Evolutionary conservation across 83 land plant species (phyloP).

Genomic region (Picea abies): DNA sequence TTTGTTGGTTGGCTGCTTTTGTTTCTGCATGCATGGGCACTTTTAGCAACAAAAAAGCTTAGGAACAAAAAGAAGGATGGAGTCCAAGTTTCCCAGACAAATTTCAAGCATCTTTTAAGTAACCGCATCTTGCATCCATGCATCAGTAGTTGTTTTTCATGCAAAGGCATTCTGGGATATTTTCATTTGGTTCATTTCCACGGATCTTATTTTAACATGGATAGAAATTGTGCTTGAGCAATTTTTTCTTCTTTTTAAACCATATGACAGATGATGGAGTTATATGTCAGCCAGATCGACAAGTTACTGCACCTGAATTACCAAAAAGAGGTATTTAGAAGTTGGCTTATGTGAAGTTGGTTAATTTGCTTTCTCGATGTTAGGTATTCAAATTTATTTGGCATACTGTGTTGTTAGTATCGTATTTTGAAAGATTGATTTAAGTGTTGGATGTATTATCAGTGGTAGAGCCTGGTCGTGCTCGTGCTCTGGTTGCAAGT

Average conservation of each 20-base stretch:
- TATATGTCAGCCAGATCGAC: not conserved
- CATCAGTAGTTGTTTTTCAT: not conserved
- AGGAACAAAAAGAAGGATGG: too few species aligned
- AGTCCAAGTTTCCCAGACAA: not conserved
- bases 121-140: not conserved
- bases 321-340: slow-evolving; percentile 1
- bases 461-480: slow-evolving; percentile 33
- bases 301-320: not conserved
- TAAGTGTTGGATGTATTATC: not conserved
- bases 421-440: not conserved
- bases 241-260: not conserved
- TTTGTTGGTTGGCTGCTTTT: too few species aligned
- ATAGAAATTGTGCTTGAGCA: not conserved
- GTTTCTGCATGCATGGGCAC: too few species aligned
- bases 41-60: too few species aligned
- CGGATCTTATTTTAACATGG: not conserved
- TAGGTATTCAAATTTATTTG: not conserved
- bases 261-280: slow-evolving; percentile 1
- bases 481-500: slow-evolving; percentile 45
- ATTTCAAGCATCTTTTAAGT: not conserved
- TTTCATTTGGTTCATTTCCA: not conserved
- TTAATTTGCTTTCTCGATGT: not conserved
- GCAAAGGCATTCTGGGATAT: not conserved
- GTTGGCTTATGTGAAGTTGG: slow-evolving; percentile 1
- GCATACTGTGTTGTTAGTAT: not conserved